Evolutionary conservation across 192 early-diverging fungal species (phyloP).

Genomic region (Backusella parvicylindrica): DNA sequence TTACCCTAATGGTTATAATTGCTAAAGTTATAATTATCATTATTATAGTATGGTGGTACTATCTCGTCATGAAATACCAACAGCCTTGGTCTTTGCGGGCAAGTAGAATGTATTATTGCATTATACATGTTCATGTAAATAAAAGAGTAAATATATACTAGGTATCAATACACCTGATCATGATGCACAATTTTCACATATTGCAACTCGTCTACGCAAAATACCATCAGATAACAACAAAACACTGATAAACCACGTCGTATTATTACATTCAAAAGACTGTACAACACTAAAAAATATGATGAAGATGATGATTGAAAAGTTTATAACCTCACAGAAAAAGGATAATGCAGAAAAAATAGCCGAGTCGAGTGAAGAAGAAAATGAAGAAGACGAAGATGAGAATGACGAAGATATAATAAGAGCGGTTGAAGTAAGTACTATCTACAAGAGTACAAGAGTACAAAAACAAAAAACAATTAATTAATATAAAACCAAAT

Average conservation of each 20-base stretch:
- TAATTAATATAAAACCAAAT: neutral
- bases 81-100: slow-evolving; percentile 71
- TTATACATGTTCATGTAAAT: neutral
- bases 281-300: slow-evolving; percentile 60
- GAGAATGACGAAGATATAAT: slow-evolving; percentile 23
- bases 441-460: neutral
- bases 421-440: neutral
- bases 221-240: neutral
- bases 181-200: slow-evolving; percentile 62
- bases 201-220: slow-evolving; percentile 43
- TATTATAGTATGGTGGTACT: slow-evolving; percentile 36
- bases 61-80: slow-evolving; percentile 66
- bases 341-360: neutral
- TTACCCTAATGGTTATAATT: neutral
- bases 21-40: neutral
- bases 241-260: slow-evolving; percentile 45
- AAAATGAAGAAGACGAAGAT: slow-evolving; percentile 31
- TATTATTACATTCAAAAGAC: slow-evolving; percentile 65
- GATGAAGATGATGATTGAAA: slow-evolving; percentile 66
- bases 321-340: slow-evolving; percentile 43
- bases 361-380: neutral
- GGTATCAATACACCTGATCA: slow-evolving; percentile 75
- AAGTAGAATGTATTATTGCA: neutral
- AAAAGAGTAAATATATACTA: slow-evolving; percentile 15
- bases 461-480: neutral